A percentile compares a stretch with the other conserved stretches of the same genome.
These are phyloP conservation scores for Colletotrichum caudatum DNA, from an alignment of 2,329 filamentous ascomycete species.

Conservation along the genomic window DNA sequence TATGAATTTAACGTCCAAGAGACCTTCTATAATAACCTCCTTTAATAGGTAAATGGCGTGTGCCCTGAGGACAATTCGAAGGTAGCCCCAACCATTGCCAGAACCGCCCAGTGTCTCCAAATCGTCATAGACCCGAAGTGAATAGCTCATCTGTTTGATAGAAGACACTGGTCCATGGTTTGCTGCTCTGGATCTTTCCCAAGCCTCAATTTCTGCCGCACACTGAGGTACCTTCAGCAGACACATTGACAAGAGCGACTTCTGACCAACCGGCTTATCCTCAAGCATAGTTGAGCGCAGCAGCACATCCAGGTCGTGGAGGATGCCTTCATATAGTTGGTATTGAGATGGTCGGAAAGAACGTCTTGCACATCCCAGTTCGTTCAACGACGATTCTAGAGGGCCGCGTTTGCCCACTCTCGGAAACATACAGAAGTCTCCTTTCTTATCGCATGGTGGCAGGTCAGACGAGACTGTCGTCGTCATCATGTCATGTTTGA, in stretches of 20 bases:
- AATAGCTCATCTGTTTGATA: slow-evolving; percentile 53
- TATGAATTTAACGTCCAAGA: slow-evolving; percentile 57
- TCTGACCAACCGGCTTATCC: slow-evolving; percentile 31
- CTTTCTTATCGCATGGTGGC: not conserved
- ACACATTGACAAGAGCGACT: slow-evolving; percentile 62
- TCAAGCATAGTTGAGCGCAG: slow-evolving; percentile 46
- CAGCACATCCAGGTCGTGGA: slow-evolving; percentile 49
- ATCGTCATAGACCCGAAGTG: slow-evolving; percentile 61
- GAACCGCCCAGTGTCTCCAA: slow-evolving; percentile 58
- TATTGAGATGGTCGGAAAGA: slow-evolving; percentile 45
- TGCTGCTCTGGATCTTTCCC: slow-evolving; percentile 54
- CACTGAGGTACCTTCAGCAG: slow-evolving; percentile 62
- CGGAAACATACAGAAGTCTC: not conserved
- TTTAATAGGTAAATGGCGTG: slow-evolving; percentile 59
- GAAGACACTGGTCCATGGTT: slow-evolving; percentile 52
- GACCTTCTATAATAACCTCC: slow-evolving; percentile 56
- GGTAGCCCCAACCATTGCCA: slow-evolving; percentile 58
- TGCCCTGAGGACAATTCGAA: slow-evolving; percentile 59
- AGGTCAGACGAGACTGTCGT: not conserved
- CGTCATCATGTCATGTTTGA: not conserved
- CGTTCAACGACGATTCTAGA: slow-evolving; percentile 6
- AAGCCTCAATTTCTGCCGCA: slow-evolving; percentile 58
- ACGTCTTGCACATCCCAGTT: slow-evolving; percentile 29
- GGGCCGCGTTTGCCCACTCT: not conserved
- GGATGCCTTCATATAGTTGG: slow-evolving; percentile 51